Evolutionary conservation across 1,284 basidiomycete genomes (phyloP), one percentile per base, ranked within the genome.

Genomic region (Puccinia polysora): DNA sequence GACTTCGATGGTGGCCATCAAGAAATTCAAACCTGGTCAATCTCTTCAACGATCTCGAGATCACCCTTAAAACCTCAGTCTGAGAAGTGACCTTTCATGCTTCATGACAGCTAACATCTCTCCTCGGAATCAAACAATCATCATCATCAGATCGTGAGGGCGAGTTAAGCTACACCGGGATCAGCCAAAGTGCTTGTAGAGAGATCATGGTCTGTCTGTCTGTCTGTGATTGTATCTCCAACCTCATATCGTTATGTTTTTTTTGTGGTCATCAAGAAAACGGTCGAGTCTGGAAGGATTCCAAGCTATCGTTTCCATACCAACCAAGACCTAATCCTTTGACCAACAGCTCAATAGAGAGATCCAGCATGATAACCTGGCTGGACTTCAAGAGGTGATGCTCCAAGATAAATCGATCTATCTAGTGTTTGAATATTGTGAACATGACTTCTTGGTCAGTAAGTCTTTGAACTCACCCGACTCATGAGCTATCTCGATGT

Each of bases 361-460:
- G 78, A 89, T 97, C 67, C 84, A 86, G 67, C 95, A 98, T 79
- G 89, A 91, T 78, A 97, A 98, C 78, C 83, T 99, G 0, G 90
- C 93, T 3, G 86, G 90, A 0, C 84, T 99, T 38, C 87, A 89
- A 75, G 94, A 97, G 80, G 95, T 97, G 32, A 92, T 98, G 65
- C 83, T 98, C 20, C 94, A 98, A 80, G 95, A 98, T 76, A 97
- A 97, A 81, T 91, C 92, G 0, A 96, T 97, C 73, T 95, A 92
- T 80, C 96, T 99, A 90, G 92, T 98, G 18, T 97, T 98, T 76
- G 94, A 97, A 76, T 99, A 96, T 76, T 94, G 95, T 3, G 96
- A 98, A 78, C 96, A 99, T 78, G 96, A 99, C 80, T 95, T 97
- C 78, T 83, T 97, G 55, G 91, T 91, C 76, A 74, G 89, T 83